Conservation (phyloP, 2,329 filamentous ascomycete genomes). For the Penicillium brasilianum region DNA sequence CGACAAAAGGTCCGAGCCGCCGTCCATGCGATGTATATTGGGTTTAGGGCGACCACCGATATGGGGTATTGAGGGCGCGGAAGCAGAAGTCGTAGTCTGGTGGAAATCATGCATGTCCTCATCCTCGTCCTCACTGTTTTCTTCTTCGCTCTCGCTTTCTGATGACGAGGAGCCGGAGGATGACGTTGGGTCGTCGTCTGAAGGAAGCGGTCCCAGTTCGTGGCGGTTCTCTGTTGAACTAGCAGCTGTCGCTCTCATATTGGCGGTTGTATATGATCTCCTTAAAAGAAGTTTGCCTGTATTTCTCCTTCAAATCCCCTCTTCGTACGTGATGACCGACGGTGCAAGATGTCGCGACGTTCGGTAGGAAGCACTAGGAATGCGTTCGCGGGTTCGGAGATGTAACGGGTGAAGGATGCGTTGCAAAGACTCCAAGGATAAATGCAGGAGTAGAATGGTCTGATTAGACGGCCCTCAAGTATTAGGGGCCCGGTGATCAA, state of each 20-base stretch:
- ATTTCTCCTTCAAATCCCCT: not conserved
- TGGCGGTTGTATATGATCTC: not conserved
- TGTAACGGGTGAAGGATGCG: not conserved
- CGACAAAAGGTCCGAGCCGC: slow-evolving; percentile 39
- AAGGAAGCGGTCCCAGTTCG: slow-evolving; percentile 5
- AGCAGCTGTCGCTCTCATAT: slow-evolving; percentile 15
- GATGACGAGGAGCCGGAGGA: slow-evolving; percentile 35
- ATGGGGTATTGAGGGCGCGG: slow-evolving; percentile 31
- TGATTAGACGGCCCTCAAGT: not conserved
- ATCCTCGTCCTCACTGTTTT: slow-evolving; percentile 31
- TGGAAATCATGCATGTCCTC: slow-evolving; percentile 25
- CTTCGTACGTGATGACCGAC: not conserved
- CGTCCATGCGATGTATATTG: slow-evolving; percentile 36
- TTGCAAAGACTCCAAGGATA: not conserved
- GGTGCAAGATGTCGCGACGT: not conserved
- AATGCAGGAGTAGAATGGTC: not conserved
- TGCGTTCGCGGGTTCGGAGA: not conserved
- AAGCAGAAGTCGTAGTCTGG: not conserved
- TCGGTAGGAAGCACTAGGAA: not conserved
- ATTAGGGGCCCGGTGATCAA: not conserved
- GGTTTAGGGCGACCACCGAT: slow-evolving; percentile 42
- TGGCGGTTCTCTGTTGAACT: slow-evolving; percentile 10
- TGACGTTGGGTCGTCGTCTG: slow-evolving; percentile 29
- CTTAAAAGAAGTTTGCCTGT: not conserved
- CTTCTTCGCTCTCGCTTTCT: slow-evolving; percentile 32